These are phyloP conservation scores for Apiospora phragmitis DNA, from an alignment of 2,329 filamentous ascomycete species.

Conservation along the genomic window DNA sequence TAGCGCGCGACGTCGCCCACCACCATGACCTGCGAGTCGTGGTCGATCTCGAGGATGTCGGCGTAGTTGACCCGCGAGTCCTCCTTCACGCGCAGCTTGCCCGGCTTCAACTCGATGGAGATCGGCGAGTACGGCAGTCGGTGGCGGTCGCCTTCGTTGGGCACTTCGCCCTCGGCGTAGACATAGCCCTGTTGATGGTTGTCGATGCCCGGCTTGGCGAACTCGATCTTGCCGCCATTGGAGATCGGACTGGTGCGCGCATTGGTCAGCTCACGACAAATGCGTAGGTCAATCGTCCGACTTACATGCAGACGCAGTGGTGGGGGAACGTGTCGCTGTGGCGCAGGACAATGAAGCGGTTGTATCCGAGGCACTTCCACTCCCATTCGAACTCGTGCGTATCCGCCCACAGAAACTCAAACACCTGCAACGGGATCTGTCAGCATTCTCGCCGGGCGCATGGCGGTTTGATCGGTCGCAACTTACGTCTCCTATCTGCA, in stretches of 20 bases:
- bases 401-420: slow-evolving; percentile 40
- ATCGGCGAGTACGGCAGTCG: slow-evolving; percentile 35
- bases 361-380: slow-evolving; percentile 39
- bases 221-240: slow-evolving; percentile 34
- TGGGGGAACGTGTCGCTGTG: slow-evolving; percentile 37
- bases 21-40: slow-evolving; percentile 37
- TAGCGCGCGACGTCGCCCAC: slow-evolving; percentile 37
- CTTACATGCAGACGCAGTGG: slow-evolving; percentile 38
- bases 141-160: slow-evolving; percentile 28
- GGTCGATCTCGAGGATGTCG: slow-evolving; percentile 37
- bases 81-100: slow-evolving; percentile 35
- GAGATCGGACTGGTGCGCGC: slow-evolving; percentile 31
- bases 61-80: slow-evolving; percentile 39
- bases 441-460: slow-evolving; percentile 8
- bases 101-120: slow-evolving; percentile 33
- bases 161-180: slow-evolving; percentile 33
- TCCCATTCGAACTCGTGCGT: slow-evolving; percentile 37
- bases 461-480: background rate
- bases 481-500: slow-evolving; percentile 38
- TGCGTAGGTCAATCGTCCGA: slow-evolving; percentile 9
- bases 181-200: slow-evolving; percentile 36
- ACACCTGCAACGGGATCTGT: slow-evolving; percentile 27
- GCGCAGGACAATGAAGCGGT: slow-evolving; percentile 37
- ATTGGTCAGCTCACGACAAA: background rate
- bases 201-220: slow-evolving; percentile 39